Percentiles rank a stretch among this genome's conserved stretches.
phyloP scores from a whole-genome alignment of 352 stramenopile genomes.

The Paralagenidium karlingii region DNA sequence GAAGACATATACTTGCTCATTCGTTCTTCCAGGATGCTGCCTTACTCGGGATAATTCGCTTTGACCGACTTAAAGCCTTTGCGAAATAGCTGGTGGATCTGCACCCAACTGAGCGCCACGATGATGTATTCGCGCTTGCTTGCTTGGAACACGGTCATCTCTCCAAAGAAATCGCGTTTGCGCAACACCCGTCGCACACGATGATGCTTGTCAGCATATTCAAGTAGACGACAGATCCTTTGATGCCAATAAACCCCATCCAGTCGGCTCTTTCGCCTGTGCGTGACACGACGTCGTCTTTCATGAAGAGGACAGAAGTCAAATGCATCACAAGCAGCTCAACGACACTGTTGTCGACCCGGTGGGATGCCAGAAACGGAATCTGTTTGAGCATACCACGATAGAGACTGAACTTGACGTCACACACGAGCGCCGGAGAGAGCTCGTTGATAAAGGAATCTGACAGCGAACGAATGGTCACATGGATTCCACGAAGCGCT shows the following conservation, averaged over 20 bases:
- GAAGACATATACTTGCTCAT: conserved; percentile 60
- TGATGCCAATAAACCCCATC: conserved; percentile 75
- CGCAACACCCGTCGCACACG: conserved; percentile 45
- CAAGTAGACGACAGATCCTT: conserved; percentile 35
- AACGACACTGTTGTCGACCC: conserved; percentile 55
- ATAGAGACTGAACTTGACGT: conserved; percentile 71
- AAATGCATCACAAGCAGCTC: conserved; percentile 69
- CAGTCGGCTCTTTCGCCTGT: conserved; percentile 72
- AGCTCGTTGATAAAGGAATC: conserved; percentile 71
- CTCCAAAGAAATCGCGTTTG: conserved; percentile 65
- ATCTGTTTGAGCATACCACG: conserved; percentile 71
- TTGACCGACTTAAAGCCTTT: conserved; percentile 46
- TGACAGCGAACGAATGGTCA: too few relatives aligned
- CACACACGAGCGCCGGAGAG: conserved; percentile 48
- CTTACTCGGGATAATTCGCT: conserved; percentile 40
- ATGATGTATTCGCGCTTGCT: conserved; percentile 46
- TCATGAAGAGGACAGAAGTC: conserved; percentile 64
- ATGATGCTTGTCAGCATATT: conserved; percentile 32
- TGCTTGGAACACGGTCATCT: conserved; percentile 55
- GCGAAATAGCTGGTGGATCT: conserved; percentile 52
- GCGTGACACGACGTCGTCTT: conserved; percentile 63
- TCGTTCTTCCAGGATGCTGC: conserved; percentile 40
- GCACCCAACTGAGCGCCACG: conserved; percentile 58
- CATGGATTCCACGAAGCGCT: too few relatives aligned
- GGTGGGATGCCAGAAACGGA: conserved; percentile 48